Conservation (phyloP, 2,329 filamentous ascomycete genomes). For the Aspergillus sojae region DNA sequence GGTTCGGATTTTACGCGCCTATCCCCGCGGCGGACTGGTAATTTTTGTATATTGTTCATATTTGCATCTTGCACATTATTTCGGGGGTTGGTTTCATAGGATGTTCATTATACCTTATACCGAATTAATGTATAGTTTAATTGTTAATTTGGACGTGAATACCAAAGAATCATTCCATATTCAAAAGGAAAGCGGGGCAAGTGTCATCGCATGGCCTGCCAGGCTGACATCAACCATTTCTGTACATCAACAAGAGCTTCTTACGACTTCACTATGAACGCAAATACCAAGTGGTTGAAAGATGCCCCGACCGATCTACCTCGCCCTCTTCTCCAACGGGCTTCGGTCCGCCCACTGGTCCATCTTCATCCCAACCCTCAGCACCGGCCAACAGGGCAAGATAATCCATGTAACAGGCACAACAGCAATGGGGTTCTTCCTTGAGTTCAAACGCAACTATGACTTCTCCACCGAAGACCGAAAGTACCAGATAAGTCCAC, state of each 20-base stretch:
- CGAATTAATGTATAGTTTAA: background rate
- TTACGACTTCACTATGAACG: background rate
- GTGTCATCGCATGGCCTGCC: background rate
- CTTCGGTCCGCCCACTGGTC: background rate
- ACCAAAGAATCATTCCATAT: background rate
- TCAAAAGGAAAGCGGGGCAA: background rate
- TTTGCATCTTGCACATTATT: background rate
- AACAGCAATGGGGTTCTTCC: slow-evolving; percentile 12
- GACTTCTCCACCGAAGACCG: background rate
- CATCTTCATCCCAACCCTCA: slow-evolving; percentile 14
- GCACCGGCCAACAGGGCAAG: slow-evolving; percentile 10
- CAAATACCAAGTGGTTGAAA: background rate
- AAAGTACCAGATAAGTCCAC: background rate
- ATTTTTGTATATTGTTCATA: background rate
- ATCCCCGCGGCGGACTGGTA: slow-evolving; percentile 28
- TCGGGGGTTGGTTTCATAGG: background rate
- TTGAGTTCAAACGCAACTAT: slow-evolving; percentile 18
- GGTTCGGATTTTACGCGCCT: slow-evolving; percentile 27
- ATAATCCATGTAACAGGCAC: slow-evolving; percentile 17
- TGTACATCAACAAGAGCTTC: background rate
- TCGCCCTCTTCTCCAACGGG: slow-evolving; percentile 10
- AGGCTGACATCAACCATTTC: background rate
- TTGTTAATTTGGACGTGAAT: background rate
- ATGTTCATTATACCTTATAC: background rate
- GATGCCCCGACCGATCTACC: slow-evolving; percentile 6